Evolutionary conservation across 1,139 yeast genomes (phyloP).

Genomic region (Pichia sp.): DNA sequence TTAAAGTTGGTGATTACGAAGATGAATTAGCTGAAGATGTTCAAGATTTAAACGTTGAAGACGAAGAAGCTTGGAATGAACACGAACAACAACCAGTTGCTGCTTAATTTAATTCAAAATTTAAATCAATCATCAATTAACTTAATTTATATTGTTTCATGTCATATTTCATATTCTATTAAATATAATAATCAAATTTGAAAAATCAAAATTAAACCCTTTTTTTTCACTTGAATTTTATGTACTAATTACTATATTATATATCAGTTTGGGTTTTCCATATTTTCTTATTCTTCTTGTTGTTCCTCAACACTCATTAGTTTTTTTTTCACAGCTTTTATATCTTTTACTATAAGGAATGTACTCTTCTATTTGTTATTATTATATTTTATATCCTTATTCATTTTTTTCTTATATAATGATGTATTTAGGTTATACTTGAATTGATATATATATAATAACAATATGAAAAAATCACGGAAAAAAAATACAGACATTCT

Average conservation of each 20-base stretch:
- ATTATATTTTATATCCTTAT: not conserved
- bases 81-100: slow-evolving; percentile 21
- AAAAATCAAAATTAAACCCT: no score
- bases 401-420: no score
- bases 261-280: no score
- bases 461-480: no score
- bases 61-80: slow-evolving; percentile 29
- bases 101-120: slow-evolving; percentile 17
- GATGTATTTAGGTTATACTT: not conserved
- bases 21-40: slow-evolving; percentile 42
- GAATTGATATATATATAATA: not conserved
- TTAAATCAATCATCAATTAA: not conserved
- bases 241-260: no score
- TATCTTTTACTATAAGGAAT: slow-evolving; percentile 5
- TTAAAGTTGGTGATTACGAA: slow-evolving; percentile 66
- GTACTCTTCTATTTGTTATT: not conserved
- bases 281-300: not conserved
- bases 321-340: not conserved
- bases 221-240: no score
- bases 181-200: no score
- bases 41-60: slow-evolving; percentile 50
- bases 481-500: no score
- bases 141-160: no score
- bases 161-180: no score
- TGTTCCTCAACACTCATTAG: not conserved